Evolutionary conservation across 768 basidiomycete genomes (phyloP).

Genomic region (Phallus indusiatus): DNA sequence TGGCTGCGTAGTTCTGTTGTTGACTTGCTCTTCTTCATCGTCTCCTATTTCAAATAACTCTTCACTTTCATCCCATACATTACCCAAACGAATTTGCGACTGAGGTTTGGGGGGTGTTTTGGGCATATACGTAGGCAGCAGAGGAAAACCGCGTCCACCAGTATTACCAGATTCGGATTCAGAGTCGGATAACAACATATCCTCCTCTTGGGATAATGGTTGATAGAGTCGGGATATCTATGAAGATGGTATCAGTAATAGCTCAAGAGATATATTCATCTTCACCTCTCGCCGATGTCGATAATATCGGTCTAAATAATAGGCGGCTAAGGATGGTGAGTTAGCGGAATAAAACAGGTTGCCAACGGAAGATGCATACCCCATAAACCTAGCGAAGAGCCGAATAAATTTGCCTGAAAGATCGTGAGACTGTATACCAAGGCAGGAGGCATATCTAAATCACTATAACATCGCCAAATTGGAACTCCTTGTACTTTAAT

Average conservation of each 20-base stretch:
- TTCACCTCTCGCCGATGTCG: constrained; percentile 69
- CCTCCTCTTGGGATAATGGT: constrained; percentile 47
- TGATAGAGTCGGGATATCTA: constrained; percentile 74
- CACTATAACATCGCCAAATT: constrained; percentile 65
- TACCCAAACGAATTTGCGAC: constrained; percentile 32
- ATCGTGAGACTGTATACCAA: constrained; percentile 7
- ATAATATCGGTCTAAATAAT: constrained; percentile 65
- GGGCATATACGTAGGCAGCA: constrained; percentile 40
- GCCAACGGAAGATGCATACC: constrained; percentile 23
- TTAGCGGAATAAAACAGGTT: neutral
- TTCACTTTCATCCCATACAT: constrained; percentile 71
- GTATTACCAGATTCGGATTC: constrained; percentile 23
- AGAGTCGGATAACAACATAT: constrained; percentile 29
- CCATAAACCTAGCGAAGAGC: constrained; percentile 61
- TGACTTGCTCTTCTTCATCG: constrained; percentile 47
- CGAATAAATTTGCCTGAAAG: constrained; percentile 65
- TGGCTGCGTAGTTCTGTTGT: constrained; percentile 18
- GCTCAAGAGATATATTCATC: neutral
- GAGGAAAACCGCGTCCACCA: constrained; percentile 39
- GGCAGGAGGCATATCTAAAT: constrained; percentile 16
- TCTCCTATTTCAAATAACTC: constrained; percentile 63
- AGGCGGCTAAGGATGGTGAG: constrained; percentile 21
- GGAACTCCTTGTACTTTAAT: constrained; percentile 57
- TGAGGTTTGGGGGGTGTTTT: constrained; percentile 15
- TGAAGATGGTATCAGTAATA: neutral